A percentile compares a stretch with the other conserved stretches of the same genome.
phyloP scores from a whole-genome alignment of 805 yeast genomes.

The Cyberlindnera sargentensis region DNA sequence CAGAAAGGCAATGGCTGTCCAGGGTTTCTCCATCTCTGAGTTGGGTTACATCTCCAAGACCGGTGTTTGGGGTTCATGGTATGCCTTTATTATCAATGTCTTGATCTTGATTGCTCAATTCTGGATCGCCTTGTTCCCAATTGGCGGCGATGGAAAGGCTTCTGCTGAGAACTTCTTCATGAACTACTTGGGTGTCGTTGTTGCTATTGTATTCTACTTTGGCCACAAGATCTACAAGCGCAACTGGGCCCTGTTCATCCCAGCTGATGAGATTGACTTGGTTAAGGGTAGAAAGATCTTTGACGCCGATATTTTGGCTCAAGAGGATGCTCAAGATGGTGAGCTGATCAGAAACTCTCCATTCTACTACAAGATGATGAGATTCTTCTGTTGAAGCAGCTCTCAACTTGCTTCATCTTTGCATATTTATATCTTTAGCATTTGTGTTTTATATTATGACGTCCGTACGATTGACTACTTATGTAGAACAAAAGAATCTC shows the following conservation, averaged over 20 bases:
- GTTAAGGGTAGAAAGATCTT: conserved; percentile 41
- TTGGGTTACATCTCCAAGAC: conserved; percentile 61
- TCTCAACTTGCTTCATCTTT: too few species aligned
- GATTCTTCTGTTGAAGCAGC: conserved; percentile 23
- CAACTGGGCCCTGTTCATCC: conserved; percentile 34
- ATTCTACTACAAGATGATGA: conserved; percentile 13
- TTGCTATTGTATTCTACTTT: conserved; percentile 30
- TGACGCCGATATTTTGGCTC: conserved; percentile 33
- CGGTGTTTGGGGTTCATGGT: conserved; percentile 61
- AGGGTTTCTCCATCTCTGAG: conserved; percentile 59
- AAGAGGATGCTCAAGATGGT: conserved; percentile 32
- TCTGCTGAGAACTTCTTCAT: conserved; percentile 34
- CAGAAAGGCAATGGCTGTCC: conserved; percentile 47
- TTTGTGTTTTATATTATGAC: too few species aligned
- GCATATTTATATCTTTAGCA: too few species aligned
- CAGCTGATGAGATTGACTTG: conserved; percentile 46
- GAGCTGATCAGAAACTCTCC: conserved; percentile 18
- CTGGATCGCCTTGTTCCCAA: conserved; percentile 52
- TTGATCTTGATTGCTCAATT: conserved; percentile 69
- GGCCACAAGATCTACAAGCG: conserved; percentile 39
- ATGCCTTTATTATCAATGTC: conserved; percentile 51
- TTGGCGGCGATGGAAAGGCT: conserved; percentile 26
- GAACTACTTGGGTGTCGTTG: conserved; percentile 35
- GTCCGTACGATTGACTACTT: too few species aligned
- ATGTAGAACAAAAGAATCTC: too few species aligned